A percentile compares a stretch with the other conserved stretches of the same genome.
Conservation (phyloP, 202 grass and related monocot species). For the Hordeum pubiflorum region DNA sequence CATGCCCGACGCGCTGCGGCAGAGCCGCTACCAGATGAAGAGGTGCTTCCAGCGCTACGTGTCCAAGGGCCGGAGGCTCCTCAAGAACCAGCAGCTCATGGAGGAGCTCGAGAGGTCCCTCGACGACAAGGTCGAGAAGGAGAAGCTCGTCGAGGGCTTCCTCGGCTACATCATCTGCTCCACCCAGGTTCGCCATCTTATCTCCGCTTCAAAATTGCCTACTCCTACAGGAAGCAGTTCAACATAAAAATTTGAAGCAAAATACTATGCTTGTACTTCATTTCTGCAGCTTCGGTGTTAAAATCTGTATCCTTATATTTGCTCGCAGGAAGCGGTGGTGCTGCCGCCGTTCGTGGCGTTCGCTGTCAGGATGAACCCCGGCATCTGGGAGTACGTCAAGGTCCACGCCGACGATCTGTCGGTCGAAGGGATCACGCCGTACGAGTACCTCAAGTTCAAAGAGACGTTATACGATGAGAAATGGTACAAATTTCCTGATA, state of each 20-base stretch:
- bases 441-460: slow-evolving; percentile 83
- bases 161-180: slow-evolving; percentile 75
- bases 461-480: slow-evolving; percentile 77
- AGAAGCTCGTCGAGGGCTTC: slow-evolving; percentile 75
- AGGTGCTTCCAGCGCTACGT: slow-evolving; percentile 72
- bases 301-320: neutral
- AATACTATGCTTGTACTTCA: too few species aligned
- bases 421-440: slow-evolving; percentile 59
- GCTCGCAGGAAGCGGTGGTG: slow-evolving; percentile 76
- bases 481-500: slow-evolving; percentile 42
- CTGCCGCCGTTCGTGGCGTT: slow-evolving; percentile 74
- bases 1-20: slow-evolving; percentile 77
- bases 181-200: slow-evolving; percentile 49
- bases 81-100: slow-evolving; percentile 84
- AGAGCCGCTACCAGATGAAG: slow-evolving; percentile 99
- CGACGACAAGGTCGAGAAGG: slow-evolving; percentile 78
- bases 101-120: slow-evolving; percentile 70
- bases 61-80: slow-evolving; percentile 65
- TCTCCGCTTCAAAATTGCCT: too few species aligned
- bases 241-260: too few species aligned
- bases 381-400: slow-evolving; percentile 89
- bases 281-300: too few species aligned
- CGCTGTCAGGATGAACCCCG: slow-evolving; percentile 72
- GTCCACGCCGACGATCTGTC: slow-evolving; percentile 73
- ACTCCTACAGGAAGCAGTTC: too few species aligned